A percentile compares a stretch with the other conserved stretches of the same genome.
These are phyloP conservation scores for Brassica juncea DNA, from an alignment of 345 rosid genomes.

Conservation along the genomic window DNA sequence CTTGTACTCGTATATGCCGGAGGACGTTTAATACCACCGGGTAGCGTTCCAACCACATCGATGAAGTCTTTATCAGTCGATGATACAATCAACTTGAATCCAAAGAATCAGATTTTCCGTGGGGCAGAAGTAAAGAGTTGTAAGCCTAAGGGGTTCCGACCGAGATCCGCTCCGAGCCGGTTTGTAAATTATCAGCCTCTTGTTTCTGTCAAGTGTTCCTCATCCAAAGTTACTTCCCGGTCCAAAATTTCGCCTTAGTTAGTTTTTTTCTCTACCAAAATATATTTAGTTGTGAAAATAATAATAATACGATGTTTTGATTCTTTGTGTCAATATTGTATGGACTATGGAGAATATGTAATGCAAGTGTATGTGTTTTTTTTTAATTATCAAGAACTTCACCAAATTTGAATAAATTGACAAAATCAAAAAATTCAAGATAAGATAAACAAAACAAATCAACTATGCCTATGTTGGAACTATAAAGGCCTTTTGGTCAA, in stretches of 20 bases:
- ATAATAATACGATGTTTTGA: background rate
- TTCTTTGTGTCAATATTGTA: conserved; percentile 5
- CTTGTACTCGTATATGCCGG: conserved; percentile 21
- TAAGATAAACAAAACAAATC: too few relatives aligned
- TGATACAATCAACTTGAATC: conserved; percentile 48
- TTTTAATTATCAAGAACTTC: background rate
- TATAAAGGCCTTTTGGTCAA: too few relatives aligned
- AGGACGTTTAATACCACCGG: conserved; percentile 48
- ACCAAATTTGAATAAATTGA: too few relatives aligned
- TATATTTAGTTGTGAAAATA: background rate
- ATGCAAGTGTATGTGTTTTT: conserved; percentile 1
- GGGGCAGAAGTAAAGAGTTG: conserved; percentile 59
- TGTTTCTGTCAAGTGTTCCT: conserved; percentile 49
- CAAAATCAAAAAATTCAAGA: too few relatives aligned
- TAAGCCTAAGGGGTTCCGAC: conserved; percentile 77
- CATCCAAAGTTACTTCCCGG: conserved; percentile 7
- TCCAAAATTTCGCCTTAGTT: conserved; percentile 37
- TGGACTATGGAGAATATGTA: background rate
- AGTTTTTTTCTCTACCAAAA: background rate
- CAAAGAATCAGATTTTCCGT: conserved; percentile 44
- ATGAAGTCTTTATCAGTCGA: conserved; percentile 49
- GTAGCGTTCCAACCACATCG: conserved; percentile 67
- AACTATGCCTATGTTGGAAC: too few relatives aligned
- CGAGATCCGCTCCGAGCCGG: conserved; percentile 86
- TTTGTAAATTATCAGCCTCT: conserved; percentile 70